phyloP scores from a whole-genome alignment of 2,329 filamentous ascomycete species.

The Botrytis fragariae region DNA sequence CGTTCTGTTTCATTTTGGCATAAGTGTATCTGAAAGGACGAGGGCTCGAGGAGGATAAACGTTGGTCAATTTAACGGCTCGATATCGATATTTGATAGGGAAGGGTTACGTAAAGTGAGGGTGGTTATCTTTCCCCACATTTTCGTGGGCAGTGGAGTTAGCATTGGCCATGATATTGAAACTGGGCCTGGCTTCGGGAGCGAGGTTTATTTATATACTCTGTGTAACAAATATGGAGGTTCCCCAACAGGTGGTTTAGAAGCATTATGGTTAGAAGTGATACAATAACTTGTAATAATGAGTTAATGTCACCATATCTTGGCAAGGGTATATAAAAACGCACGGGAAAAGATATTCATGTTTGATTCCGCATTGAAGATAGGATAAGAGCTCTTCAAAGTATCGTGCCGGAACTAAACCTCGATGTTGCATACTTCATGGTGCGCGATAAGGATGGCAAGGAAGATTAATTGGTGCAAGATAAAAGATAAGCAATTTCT shows the following conservation, averaged over 20 bases:
- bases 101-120: constrained; percentile 1
- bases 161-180: background rate
- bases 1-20: background rate
- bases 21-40: background rate
- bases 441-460: constrained; percentile 1
- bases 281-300: background rate
- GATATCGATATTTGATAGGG: constrained; percentile 1
- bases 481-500: constrained; percentile 3
- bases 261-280: background rate
- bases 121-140: constrained; percentile 16
- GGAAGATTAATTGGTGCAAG: background rate
- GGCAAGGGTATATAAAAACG: background rate
- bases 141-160: background rate
- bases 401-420: background rate
- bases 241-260: background rate
- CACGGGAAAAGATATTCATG: background rate
- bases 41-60: background rate
- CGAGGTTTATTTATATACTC: background rate
- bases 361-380: background rate
- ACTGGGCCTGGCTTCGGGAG: background rate
- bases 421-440: background rate
- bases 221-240: background rate
- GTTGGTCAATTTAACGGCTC: background rate
- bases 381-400: background rate
- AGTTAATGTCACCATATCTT: background rate